A percentile compares a stretch with the other conserved stretches of the same genome.
Evolutionary conservation across 371 early-diverging fungal species (phyloP).

Genomic region (Apophysomyces elegans): DNA sequence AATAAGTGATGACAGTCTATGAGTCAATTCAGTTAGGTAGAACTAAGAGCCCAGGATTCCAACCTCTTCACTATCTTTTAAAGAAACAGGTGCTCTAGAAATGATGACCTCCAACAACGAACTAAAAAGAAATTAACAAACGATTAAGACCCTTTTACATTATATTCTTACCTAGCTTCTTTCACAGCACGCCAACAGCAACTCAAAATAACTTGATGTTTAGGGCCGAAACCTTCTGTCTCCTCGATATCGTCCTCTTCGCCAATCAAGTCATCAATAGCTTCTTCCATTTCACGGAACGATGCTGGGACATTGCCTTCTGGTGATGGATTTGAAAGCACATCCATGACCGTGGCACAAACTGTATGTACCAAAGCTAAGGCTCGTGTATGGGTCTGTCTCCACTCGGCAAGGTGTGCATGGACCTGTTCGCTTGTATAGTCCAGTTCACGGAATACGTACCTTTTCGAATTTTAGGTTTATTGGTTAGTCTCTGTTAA

Average conservation of each 20-base stretch:
- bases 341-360: conserved; percentile 66
- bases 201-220: conserved; percentile 85
- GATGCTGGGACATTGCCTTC: conserved; percentile 84
- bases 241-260: conserved; percentile 31
- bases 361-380: conserved; percentile 54
- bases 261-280: conserved; percentile 63
- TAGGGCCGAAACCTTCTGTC: conserved; percentile 57
- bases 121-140: conserved; percentile 21
- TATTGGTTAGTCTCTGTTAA: neutral
- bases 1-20: conserved; percentile 24
- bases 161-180: conserved; percentile 63
- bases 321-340: conserved; percentile 78
- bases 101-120: conserved; percentile 47
- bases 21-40: neutral
- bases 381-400: conserved; percentile 43
- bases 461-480: conserved; percentile 24
- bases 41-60: neutral
- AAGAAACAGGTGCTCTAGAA: conserved; percentile 36
- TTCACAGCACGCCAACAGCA: conserved; percentile 95
- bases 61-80: conserved; percentile 15
- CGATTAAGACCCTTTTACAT: neutral
- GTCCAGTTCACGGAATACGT: conserved; percentile 63
- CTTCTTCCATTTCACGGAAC: conserved; percentile 71
- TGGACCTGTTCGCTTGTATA: conserved; percentile 42
- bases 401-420: conserved; percentile 46